phyloP scores from a whole-genome alignment of 768 basidiomycete species.

The Pleurotus eryngii region DNA sequence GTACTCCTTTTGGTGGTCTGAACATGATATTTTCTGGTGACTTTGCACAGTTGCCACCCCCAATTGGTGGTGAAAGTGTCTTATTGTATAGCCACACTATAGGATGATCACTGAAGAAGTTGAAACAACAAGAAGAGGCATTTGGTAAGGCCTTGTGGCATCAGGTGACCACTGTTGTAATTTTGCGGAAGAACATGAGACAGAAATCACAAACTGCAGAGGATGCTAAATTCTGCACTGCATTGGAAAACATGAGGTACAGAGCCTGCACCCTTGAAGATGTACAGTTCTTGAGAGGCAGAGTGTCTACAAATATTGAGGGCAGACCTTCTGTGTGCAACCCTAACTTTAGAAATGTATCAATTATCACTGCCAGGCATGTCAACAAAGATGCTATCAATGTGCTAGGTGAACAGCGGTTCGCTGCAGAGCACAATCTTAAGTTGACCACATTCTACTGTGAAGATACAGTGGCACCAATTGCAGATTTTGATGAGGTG shows the following conservation, averaged over 20 bases:
- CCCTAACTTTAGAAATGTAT: constrained; percentile 22
- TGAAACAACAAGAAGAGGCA: constrained; percentile 15
- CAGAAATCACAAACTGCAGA: constrained; percentile 19
- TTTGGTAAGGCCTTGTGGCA: constrained; percentile 28
- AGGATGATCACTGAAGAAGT: neutral
- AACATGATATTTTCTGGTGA: constrained; percentile 39
- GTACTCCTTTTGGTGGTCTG: constrained; percentile 29
- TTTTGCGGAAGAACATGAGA: constrained; percentile 25
- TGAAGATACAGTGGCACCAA: constrained; percentile 13
- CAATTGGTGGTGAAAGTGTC: constrained; percentile 8
- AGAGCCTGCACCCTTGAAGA: constrained; percentile 20
- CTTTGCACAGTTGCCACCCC: constrained; percentile 30
- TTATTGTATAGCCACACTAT: constrained; percentile 19
- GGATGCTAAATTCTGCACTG: constrained; percentile 23
- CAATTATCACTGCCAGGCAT: constrained; percentile 29
- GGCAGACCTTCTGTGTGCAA: constrained; percentile 1
- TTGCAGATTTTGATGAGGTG: neutral
- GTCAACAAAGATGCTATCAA: constrained; percentile 28
- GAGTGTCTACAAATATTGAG: constrained; percentile 5
- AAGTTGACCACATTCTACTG: constrained; percentile 26
- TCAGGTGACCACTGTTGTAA: constrained; percentile 28
- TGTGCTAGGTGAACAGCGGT: constrained; percentile 19
- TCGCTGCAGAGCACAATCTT: constrained; percentile 26
- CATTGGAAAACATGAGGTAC: constrained; percentile 27
- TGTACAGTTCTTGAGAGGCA: constrained; percentile 14